These are phyloP conservation scores for Phyllosticta ampelicida DNA, from an alignment of 2,329 filamentous ascomycete genomes.

Conservation along the genomic window DNA sequence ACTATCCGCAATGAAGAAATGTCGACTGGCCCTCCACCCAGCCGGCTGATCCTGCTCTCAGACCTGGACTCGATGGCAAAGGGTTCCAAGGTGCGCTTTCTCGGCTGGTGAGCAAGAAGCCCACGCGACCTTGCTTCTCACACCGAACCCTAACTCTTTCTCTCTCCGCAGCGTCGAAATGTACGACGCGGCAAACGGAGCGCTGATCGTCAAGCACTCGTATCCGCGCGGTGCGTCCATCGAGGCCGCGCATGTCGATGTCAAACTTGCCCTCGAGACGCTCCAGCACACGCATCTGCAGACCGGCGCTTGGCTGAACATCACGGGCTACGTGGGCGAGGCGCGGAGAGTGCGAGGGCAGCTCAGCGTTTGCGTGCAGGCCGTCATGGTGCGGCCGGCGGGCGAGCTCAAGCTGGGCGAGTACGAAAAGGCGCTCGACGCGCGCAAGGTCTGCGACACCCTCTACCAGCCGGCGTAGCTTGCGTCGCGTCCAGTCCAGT, in stretches of 20 bases:
- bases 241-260: constrained; percentile 52
- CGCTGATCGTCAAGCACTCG: constrained; percentile 57
- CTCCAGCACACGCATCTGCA: constrained; percentile 53
- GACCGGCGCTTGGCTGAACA: constrained; percentile 78
- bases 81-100: constrained; percentile 79
- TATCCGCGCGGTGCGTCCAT: constrained; percentile 36
- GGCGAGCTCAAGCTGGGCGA: constrained; percentile 58
- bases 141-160: not conserved
- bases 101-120: constrained; percentile 76
- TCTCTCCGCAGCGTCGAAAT: constrained; percentile 41
- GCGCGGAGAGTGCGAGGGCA: constrained; percentile 9
- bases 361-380: constrained; percentile 49
- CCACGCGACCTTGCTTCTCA: constrained; percentile 2
- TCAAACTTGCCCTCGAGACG: constrained; percentile 57
- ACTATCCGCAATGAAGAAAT: too few relatives aligned
- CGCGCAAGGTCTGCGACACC: constrained; percentile 4
- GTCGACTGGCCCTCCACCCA: constrained; percentile 45
- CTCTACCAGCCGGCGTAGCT: not conserved
- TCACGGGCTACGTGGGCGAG: constrained; percentile 58
- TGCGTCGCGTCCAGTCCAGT: not conserved
- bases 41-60: constrained; percentile 37
- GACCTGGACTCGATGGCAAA: constrained; percentile 36
- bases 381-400: constrained; percentile 66
- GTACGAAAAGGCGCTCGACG: constrained; percentile 50
- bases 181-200: constrained; percentile 48